A percentile compares a stretch with the other conserved stretches of the same genome.
These are phyloP conservation scores for Claviceps sp. DNA, from an alignment of 2,329 filamentous ascomycete genomes.

Conservation along the genomic window DNA sequence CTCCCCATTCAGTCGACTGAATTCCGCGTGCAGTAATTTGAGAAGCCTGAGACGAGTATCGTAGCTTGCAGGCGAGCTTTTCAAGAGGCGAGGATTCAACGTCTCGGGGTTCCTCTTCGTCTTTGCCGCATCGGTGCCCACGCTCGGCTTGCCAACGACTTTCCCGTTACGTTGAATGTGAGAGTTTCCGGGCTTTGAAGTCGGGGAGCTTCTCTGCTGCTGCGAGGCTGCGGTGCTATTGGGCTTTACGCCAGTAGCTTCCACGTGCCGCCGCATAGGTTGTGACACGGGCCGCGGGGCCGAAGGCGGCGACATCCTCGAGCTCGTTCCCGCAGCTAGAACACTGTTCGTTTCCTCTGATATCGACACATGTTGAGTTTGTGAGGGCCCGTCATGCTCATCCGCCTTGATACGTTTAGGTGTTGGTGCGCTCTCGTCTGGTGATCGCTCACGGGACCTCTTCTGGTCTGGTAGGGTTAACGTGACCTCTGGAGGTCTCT, in stretches of 20 bases:
- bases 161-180: background rate
- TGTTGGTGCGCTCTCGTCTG: constrained; percentile 15
- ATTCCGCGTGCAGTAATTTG: constrained; percentile 50
- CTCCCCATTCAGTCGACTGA: constrained; percentile 52
- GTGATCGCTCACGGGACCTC: background rate
- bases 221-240: background rate
- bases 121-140: background rate
- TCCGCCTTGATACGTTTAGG: constrained; percentile 19
- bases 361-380: background rate
- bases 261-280: constrained; percentile 11
- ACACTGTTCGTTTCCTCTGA: background rate
- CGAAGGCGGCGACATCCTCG: constrained; percentile 5
- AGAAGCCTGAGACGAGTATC: constrained; percentile 44
- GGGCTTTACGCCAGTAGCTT: constrained; percentile 4
- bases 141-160: background rate
- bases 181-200: background rate
- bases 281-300: constrained; percentile 20
- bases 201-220: background rate
- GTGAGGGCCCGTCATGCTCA: constrained; percentile 1
- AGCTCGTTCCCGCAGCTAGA: background rate
- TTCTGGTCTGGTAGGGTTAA: background rate
- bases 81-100: constrained; percentile 55
- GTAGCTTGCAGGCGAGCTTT: constrained; percentile 42
- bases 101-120: constrained; percentile 27
- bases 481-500: constrained; percentile 12